These are phyloP conservation scores for Alectoria sarmentosa DNA, from an alignment of 495 filamentous ascomycete species.

Conservation along the genomic window DNA sequence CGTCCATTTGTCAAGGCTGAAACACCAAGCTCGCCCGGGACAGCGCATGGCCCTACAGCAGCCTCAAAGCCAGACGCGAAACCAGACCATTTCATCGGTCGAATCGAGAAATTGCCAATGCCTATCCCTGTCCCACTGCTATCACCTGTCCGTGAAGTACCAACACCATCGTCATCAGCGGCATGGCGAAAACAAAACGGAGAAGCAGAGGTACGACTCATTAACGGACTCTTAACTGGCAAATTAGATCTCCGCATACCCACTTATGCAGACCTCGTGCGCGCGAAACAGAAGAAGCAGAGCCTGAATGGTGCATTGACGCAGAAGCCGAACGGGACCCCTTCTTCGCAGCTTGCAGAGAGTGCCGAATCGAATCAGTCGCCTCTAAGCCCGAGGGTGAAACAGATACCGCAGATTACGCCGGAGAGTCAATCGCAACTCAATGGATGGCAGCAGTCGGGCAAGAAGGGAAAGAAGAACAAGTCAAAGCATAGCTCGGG, in stretches of 20 bases:
- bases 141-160: conserved; percentile 41
- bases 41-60: conserved; percentile 12
- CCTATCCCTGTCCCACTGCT: conserved; percentile 30
- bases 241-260: conserved; percentile 23
- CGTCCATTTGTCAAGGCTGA: conserved; percentile 13
- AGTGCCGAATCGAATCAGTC: conserved; percentile 3
- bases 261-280: conserved; percentile 19
- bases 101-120: conserved; percentile 15
- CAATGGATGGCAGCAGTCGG: conserved; percentile 41
- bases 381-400: conserved; percentile 6
- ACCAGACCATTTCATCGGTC: conserved; percentile 12
- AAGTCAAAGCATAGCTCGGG: conserved; percentile 33
- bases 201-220: neutral
- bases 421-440: conserved; percentile 15
- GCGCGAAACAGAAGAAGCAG: conserved; percentile 27
- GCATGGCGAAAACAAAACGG: conserved; percentile 25
- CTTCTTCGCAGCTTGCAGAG: conserved; percentile 10
- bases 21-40: conserved; percentile 2
- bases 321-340: conserved; percentile 34
- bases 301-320: conserved; percentile 24
- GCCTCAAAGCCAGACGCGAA: conserved; percentile 12
- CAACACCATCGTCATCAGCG: conserved; percentile 40
- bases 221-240: conserved; percentile 1
- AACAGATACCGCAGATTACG: conserved; percentile 9
- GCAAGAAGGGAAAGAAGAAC: conserved; percentile 40